Evolutionary conservation across 1,284 basidiomycete genomes (phyloP), one percentile per base, ranked within the genome.

Genomic region (Polyporus tsugae): DNA sequence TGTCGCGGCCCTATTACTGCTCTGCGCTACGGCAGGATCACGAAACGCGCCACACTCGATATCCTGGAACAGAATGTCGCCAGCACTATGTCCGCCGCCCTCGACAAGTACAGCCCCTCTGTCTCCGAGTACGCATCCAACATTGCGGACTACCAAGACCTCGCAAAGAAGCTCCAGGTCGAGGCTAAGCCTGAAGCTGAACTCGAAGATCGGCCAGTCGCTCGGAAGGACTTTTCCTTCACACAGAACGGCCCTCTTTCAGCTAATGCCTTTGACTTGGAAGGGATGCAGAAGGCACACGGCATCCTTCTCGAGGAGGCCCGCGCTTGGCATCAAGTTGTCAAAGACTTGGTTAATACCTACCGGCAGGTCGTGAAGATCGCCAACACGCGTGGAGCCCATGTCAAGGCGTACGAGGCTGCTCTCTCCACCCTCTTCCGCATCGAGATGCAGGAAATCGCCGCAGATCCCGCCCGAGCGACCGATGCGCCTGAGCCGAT

Each of bases 1-100:
- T 92, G 88, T 73, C 83, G 86, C 4, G 77, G 79, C 0, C 80
- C 83, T 0, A 86, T 91, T 71, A 85, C 81, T 0, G 80, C 85
- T 3, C 83, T 84, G 2, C 84, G 89, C 15, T 90, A 90, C 76
- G 86, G 89, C 2, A 85, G 90, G 1, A 79, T 88, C 35, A 85
- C 83, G 73, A 92, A 92, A 75, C 83, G 87, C 13, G 88, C 89
- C 0, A 80, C 86, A 60, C 78, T 90, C 33, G 89, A 91, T 67
- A 86, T 92, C 38, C 75, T 91, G 33, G 90, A 92, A 72, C 83
- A 84, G 66, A 91, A 91, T 64, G 82, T 90, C 15, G 85, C 88
- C 0, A 81, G 83, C 38, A 80, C 79, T 22, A 87, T 89, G 86
- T 84, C 85, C 0, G 73, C 41, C 49, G 53, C 61, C 33, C 68